A percentile compares a stretch with the other conserved stretches of the same genome.
These are phyloP conservation scores for Prunus mira DNA, from an alignment of 306 rosid genomes.

Conservation along the genomic window DNA sequence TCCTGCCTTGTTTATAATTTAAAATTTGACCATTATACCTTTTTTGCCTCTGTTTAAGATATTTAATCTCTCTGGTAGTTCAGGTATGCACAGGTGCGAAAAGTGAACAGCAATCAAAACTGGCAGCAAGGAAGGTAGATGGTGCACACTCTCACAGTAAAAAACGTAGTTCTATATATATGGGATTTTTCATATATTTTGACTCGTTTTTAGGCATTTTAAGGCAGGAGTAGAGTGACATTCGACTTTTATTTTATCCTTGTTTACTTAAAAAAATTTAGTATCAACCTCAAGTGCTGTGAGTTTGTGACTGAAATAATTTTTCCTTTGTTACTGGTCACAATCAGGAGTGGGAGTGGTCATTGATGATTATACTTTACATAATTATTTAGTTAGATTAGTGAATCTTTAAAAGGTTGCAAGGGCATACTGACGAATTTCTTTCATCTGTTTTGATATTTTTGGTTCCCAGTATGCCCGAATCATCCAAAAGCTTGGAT, in stretches of 20 bases:
- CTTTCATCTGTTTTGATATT: background rate
- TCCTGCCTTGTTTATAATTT: background rate
- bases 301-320: background rate
- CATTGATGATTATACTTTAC: background rate
- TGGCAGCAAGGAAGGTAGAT: slow-evolving; percentile 55
- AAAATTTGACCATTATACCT: background rate
- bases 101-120: slow-evolving; percentile 60
- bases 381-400: background rate
- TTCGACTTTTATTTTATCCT: background rate
- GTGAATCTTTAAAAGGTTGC: slow-evolving; percentile 1
- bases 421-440: background rate
- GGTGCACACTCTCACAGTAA: background rate
- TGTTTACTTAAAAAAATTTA: background rate
- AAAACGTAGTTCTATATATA: background rate
- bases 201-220: background rate
- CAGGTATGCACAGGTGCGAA: slow-evolving; percentile 59
- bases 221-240: too few species aligned
- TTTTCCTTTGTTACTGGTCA: background rate
- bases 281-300: background rate
- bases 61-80: background rate
- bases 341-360: background rate
- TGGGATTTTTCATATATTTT: background rate
- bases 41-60: background rate
- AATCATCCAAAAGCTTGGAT: slow-evolving; percentile 66
- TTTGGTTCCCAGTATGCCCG: slow-evolving; percentile 44